Evolutionary conservation across 176 grass and related monocot species (phyloP).

Genomic region (Sorghum bicolor): DNA sequence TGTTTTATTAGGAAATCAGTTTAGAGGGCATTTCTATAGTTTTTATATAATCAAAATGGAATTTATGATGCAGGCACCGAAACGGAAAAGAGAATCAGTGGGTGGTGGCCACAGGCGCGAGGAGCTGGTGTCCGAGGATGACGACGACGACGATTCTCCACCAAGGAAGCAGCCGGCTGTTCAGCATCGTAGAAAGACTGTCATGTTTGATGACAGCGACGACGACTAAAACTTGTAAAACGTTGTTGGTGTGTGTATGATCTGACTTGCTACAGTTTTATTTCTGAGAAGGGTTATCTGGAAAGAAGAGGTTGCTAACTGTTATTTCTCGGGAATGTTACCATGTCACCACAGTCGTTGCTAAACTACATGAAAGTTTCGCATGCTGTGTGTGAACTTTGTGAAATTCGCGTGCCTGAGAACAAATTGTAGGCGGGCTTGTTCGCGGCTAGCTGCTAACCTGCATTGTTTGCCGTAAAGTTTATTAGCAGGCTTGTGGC

Average conservation of each 20-base stretch:
- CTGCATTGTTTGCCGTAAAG: too few species aligned
- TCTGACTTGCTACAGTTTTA: not conserved
- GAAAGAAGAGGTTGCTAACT: not conserved
- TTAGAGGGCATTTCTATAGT: not conserved
- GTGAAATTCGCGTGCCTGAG: too few species aligned
- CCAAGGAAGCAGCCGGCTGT: conserved; percentile 53
- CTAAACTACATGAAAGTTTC: too few species aligned
- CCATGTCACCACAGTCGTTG: too few species aligned
- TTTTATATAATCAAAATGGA: not conserved
- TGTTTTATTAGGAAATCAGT: not conserved
- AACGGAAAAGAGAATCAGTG: conserved; percentile 58
- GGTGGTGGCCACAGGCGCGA: conserved; percentile 54
- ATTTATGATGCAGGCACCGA: conserved; percentile 44
- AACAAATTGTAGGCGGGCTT: too few species aligned
- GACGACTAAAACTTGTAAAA: conserved; percentile 45
- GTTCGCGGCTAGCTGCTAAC: too few species aligned
- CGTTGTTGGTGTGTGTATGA: not conserved
- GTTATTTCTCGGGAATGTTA: not conserved
- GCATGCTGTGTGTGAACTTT: too few species aligned
- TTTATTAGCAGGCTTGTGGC: too few species aligned
- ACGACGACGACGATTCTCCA: conserved; percentile 64
- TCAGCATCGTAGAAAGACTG: conserved; percentile 53
- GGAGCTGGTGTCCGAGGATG: conserved; percentile 56
- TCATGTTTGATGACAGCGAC: conserved; percentile 86
- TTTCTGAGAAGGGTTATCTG: not conserved